Percentiles rank a stretch among this genome's conserved stretches.
Evolutionary conservation across 2,329 filamentous ascomycete genomes (phyloP).

Genomic region (Cadophora malorum): DNA sequence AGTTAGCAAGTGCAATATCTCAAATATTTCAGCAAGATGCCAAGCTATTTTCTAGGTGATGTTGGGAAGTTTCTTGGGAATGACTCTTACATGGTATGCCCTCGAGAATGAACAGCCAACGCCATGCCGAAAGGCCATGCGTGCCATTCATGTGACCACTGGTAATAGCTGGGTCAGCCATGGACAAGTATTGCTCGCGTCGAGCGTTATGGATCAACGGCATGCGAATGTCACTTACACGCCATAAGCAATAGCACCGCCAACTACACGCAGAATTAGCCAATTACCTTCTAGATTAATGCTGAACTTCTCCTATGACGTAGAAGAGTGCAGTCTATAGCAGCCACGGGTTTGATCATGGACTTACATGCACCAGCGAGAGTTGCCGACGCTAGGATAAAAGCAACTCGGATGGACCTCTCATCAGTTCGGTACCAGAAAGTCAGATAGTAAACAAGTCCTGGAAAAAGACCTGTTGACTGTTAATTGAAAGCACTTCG

Average conservation of each 20-base stretch:
- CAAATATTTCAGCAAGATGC: no score
- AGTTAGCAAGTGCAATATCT: neutral
- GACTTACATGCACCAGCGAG: conserved; percentile 39
- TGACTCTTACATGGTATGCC: conserved; percentile 35
- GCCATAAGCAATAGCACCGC: conserved; percentile 43
- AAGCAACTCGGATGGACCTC: conserved; percentile 42
- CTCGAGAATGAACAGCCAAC: conserved; percentile 45
- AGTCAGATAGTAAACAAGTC: conserved; percentile 44
- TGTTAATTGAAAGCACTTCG: conserved; percentile 37
- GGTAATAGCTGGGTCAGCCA: neutral
- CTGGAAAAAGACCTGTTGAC: conserved; percentile 49
- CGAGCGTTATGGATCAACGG: no score
- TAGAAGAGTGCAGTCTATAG: neutral
- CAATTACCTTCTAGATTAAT: neutral
- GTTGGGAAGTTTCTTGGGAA: neutral
- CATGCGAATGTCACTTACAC: conserved; percentile 22
- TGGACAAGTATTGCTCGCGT: neutral
- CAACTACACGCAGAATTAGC: conserved; percentile 24
- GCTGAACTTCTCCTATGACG: neutral
- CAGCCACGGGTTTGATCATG: neutral
- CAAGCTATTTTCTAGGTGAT: no score
- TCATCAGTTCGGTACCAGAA: conserved; percentile 45
- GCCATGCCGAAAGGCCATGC: conserved; percentile 40
- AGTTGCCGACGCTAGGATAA: conserved; percentile 43
- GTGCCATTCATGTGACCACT: conserved; percentile 41